Conservation (phyloP, 163 green algal species). For the Scenedesmus sp. region DNA sequence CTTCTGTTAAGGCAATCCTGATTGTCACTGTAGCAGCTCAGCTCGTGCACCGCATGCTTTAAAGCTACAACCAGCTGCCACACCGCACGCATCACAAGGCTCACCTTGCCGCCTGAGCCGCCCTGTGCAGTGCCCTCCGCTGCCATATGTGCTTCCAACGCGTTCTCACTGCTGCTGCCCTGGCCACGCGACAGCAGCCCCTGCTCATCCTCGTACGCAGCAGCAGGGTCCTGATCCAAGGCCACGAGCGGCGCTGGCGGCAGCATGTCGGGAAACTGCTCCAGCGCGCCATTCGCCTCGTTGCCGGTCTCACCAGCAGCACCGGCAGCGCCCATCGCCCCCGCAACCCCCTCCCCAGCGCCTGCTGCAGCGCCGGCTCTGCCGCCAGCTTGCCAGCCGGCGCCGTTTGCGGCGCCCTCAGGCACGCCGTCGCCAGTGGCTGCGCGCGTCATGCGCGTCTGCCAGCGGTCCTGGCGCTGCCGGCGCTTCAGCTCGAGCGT, state of each 20-base stretch:
- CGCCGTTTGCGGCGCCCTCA: not conserved
- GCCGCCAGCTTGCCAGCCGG: not conserved
- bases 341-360: not conserved
- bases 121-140: not conserved
- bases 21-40: not conserved
- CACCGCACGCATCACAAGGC: not conserved
- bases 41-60: not conserved
- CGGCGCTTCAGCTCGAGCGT: constrained; percentile 49
- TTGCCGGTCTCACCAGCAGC: not conserved
- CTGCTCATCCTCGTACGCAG: not conserved
- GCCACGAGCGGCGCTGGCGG: constrained; percentile 2
- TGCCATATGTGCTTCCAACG: not conserved
- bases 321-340: not conserved
- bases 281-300: not conserved
- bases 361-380: not conserved
- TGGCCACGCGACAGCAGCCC: not conserved
- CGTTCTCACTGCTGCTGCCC: not conserved
- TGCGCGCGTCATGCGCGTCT: not conserved
- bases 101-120: not conserved
- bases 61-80: not conserved
- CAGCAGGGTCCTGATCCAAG: not conserved
- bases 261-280: not conserved
- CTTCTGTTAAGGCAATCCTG: not conserved
- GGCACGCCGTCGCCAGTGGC: not conserved
- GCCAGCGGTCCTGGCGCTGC: constrained; percentile 38